phyloP scores from a whole-genome alignment of 257 asterid species.

The Gentiana dahurica region DNA sequence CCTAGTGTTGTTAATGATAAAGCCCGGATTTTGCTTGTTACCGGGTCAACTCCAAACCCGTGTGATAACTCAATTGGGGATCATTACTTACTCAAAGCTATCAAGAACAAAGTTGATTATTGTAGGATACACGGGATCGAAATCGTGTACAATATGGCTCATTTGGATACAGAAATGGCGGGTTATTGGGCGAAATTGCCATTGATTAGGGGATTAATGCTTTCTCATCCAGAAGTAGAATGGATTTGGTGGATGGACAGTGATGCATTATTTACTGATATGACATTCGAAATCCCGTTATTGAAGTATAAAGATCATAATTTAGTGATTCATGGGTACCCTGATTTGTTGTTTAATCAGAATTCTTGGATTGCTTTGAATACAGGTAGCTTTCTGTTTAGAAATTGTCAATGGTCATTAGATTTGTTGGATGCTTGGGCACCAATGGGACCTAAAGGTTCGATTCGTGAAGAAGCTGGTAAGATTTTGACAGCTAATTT shows the following conservation, averaged over 20 bases:
- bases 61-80: slow-evolving; percentile 90
- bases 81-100: slow-evolving; percentile 66
- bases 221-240: slow-evolving; percentile 92
- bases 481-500: slow-evolving; percentile 67
- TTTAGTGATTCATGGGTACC: slow-evolving; percentile 79
- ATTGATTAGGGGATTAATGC: slow-evolving; percentile 64
- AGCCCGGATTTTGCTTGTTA: slow-evolving; percentile 66
- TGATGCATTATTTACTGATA: slow-evolving; percentile 87
- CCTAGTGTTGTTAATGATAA: slow-evolving; percentile 53
- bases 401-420: slow-evolving; percentile 93
- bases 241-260: slow-evolving; percentile 99
- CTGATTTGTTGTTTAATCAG: slow-evolving; percentile 61
- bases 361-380: slow-evolving; percentile 88
- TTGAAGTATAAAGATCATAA: slow-evolving; percentile 49
- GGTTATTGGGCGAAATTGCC: slow-evolving; percentile 94
- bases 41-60: slow-evolving; percentile 75
- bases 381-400: slow-evolving; percentile 75
- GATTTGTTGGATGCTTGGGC: slow-evolving; percentile 96
- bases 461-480: slow-evolving; percentile 74
- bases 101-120: slow-evolving; percentile 87
- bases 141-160: slow-evolving; percentile 84
- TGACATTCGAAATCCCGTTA: slow-evolving; percentile 64
- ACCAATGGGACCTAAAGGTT: slow-evolving; percentile 90
- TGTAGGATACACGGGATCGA: slow-evolving; percentile 95
- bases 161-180: slow-evolving; percentile 76